A percentile compares a stretch with the other conserved stretches of the same genome.
Evolutionary conservation across 2,329 filamentous ascomycete genomes (phyloP).

Genomic region (Epichloe sylvatica): DNA sequence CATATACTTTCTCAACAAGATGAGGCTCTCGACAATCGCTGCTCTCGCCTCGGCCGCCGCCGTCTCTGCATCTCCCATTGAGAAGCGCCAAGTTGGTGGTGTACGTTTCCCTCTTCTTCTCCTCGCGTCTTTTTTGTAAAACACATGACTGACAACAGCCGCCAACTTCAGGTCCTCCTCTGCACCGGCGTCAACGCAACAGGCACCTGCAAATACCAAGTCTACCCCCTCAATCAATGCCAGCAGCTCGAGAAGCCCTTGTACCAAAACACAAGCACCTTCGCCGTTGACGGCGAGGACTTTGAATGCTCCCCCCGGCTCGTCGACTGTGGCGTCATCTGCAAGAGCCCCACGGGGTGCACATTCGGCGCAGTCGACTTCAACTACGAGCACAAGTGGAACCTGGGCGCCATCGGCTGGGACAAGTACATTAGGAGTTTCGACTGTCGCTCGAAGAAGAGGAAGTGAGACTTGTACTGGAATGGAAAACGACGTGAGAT

Average conservation of each 20-base stretch:
- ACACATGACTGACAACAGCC: too few species aligned
- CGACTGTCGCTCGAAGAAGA: constrained; percentile 13
- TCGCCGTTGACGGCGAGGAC: constrained; percentile 34
- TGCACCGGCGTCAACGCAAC: constrained; percentile 38
- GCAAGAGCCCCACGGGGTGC: constrained; percentile 38
- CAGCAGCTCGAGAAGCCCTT: constrained; percentile 30
- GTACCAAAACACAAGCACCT: constrained; percentile 30
- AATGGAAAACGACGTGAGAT: background rate
- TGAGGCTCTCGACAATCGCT: constrained; percentile 17
- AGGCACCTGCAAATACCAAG: constrained; percentile 29
- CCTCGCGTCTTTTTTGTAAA: background rate
- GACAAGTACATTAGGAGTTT: constrained; percentile 24
- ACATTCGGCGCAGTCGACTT: constrained; percentile 35
- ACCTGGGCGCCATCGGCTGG: constrained; percentile 33
- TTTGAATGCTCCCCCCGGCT: constrained; percentile 34
- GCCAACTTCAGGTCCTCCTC: constrained; percentile 28
- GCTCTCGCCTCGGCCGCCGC: constrained; percentile 11
- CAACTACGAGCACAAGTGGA: constrained; percentile 30
- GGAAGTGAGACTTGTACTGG: background rate
- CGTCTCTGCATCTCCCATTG: constrained; percentile 17
- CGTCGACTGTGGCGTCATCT: constrained; percentile 26
- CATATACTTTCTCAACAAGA: constrained; percentile 7
- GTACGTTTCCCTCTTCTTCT: constrained; percentile 22
- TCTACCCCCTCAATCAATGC: constrained; percentile 31
- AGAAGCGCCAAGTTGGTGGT: constrained; percentile 31